Evolutionary conservation across 805 yeast species (phyloP).

Genomic region (Isabelozyma heimii): DNA sequence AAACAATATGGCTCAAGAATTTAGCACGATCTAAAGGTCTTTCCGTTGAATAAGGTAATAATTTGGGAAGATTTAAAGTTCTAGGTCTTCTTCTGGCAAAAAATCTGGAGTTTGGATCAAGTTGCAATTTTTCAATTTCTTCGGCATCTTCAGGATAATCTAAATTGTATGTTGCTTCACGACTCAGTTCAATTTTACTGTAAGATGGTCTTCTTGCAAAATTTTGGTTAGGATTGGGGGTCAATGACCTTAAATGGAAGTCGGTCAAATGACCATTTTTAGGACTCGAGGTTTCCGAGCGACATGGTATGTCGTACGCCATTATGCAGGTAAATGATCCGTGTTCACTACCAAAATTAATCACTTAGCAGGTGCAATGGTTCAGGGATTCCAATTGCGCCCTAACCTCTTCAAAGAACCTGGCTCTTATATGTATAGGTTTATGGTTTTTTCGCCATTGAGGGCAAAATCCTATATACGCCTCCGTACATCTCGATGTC

Average conservation of each 20-base stretch:
- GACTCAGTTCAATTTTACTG: slow-evolving; percentile 21
- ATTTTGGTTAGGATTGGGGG: slow-evolving; percentile 18
- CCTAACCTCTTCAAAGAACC: too few species aligned
- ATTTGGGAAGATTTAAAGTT: slow-evolving; percentile 37
- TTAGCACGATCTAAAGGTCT: slow-evolving; percentile 63
- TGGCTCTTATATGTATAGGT: too few species aligned
- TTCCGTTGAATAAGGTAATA: slow-evolving; percentile 77
- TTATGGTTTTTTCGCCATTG: background rate
- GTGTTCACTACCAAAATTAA: too few species aligned
- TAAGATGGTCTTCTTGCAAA: slow-evolving; percentile 28
- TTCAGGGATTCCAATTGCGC: too few species aligned
- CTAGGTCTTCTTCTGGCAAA: slow-evolving; percentile 38
- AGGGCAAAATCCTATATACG: background rate
- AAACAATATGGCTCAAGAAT: slow-evolving; percentile 75
- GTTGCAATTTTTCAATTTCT: slow-evolving; percentile 20
- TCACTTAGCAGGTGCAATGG: too few species aligned
- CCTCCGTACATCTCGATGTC: background rate
- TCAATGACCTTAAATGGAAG: slow-evolving; percentile 16
- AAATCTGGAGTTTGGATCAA: slow-evolving; percentile 36
- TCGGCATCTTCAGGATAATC: slow-evolving; percentile 49
- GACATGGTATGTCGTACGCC: background rate
- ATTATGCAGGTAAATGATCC: background rate
- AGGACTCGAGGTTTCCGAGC: background rate
- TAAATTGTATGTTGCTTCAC: slow-evolving; percentile 42
- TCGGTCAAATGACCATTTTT: background rate